These are phyloP conservation scores for Alternaria alternata DNA, from an alignment of 2,329 filamentous ascomycete species.

Conservation along the genomic window DNA sequence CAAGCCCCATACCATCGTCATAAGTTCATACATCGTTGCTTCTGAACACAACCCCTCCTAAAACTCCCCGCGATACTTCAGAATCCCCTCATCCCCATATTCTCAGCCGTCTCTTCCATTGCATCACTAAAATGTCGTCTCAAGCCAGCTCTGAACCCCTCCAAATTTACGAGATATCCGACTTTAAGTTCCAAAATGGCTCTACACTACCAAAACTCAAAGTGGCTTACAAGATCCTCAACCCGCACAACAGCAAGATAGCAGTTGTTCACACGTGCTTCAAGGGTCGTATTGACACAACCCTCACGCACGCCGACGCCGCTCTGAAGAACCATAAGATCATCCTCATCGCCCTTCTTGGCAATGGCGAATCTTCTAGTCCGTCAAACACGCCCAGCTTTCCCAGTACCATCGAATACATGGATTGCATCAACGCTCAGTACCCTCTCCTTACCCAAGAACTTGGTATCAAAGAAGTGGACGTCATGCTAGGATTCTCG, in stretches of 20 bases:
- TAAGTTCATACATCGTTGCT: not conserved
- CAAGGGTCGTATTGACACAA: conserved; percentile 60
- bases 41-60: not conserved
- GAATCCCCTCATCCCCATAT: not conserved
- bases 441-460: conserved; percentile 52
- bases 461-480: conserved; percentile 55
- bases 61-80: not conserved
- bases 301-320: conserved; percentile 57
- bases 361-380: conserved; percentile 63
- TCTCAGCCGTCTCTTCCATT: not conserved
- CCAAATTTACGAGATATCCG: conserved; percentile 22
- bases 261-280: conserved; percentile 64
- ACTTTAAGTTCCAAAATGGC: conserved; percentile 33
- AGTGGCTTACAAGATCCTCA: conserved; percentile 36
- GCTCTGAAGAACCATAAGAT: conserved; percentile 59
- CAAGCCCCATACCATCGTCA: conserved; percentile 11
- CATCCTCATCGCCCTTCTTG: conserved; percentile 61
- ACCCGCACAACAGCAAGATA: conserved; percentile 31
- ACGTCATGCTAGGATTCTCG: conserved; percentile 63
- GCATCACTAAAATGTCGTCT: conserved; percentile 17
- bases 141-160: conserved; percentile 16
- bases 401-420: conserved; percentile 54
- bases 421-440: conserved; percentile 63
- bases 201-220: conserved; percentile 21
- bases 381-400: conserved; percentile 60